A percentile compares a stretch with the other conserved stretches of the same genome.
phyloP scores from a whole-genome alignment of 1,139 yeast species.

The Hanseniaspora sp. region DNA sequence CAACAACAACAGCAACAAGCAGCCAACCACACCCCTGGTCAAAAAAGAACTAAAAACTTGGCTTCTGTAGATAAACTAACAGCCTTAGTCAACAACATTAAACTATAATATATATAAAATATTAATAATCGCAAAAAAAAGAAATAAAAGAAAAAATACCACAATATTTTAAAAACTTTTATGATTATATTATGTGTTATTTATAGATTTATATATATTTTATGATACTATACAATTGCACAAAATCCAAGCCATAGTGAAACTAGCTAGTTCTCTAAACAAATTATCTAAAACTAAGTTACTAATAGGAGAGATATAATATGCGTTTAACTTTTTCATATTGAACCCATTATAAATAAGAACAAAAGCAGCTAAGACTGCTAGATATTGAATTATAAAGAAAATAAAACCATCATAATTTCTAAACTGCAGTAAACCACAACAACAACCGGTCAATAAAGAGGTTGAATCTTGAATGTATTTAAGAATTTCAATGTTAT shows the following conservation, averaged over 20 bases:
- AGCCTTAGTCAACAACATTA: slow-evolving; percentile 23
- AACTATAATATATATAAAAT: not conserved
- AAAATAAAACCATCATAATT: slow-evolving; percentile 51
- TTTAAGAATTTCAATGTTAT: slow-evolving; percentile 34
- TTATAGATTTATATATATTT: slow-evolving; percentile 12
- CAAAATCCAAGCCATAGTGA: slow-evolving; percentile 75
- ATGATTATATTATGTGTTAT: not conserved
- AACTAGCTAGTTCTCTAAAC: slow-evolving; percentile 54
- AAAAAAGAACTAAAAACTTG: slow-evolving; percentile 47
- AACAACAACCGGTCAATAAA: slow-evolving; percentile 54
- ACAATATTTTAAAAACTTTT: not conserved
- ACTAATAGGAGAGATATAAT: slow-evolving; percentile 43
- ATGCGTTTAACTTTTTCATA: slow-evolving; percentile 34
- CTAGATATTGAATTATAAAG: slow-evolving; percentile 42
- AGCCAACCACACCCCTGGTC: not conserved
- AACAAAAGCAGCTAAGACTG: slow-evolving; percentile 33
- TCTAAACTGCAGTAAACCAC: slow-evolving; percentile 63
- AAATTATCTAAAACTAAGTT: slow-evolving; percentile 49
- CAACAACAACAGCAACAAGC: slow-evolving; percentile 19
- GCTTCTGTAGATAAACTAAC: slow-evolving; percentile 78
- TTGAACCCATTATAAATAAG: slow-evolving; percentile 19
- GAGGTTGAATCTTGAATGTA: slow-evolving; percentile 56
- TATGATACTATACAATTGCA: slow-evolving; percentile 52
- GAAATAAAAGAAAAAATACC: not conserved
- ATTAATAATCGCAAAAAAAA: not conserved